Conservation (phyloP, 192 early-diverging fungal genomes). For the Backusella parvicylindrica region DNA sequence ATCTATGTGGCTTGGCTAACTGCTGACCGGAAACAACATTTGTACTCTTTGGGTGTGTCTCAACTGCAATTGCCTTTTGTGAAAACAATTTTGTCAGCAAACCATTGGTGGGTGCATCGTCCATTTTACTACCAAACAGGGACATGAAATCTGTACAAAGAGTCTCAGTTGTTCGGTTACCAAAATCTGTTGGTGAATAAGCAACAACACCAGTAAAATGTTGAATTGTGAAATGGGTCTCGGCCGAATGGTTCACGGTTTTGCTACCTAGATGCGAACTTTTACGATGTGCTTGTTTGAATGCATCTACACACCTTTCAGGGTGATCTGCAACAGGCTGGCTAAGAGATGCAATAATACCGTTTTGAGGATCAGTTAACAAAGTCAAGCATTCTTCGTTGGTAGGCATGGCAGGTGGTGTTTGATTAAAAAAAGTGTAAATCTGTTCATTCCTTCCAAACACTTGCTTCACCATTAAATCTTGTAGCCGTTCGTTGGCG, state of each 20-base stretch:
- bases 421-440: slow-evolving; percentile 53
- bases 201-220: slow-evolving; percentile 73
- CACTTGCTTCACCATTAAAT: slow-evolving; percentile 67
- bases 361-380: slow-evolving; percentile 60
- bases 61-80: slow-evolving; percentile 66
- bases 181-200: slow-evolving; percentile 62
- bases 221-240: slow-evolving; percentile 67
- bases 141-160: slow-evolving; percentile 84
- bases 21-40: slow-evolving; percentile 73
- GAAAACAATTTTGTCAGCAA: slow-evolving; percentile 75
- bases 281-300: slow-evolving; percentile 39
- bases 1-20: slow-evolving; percentile 60
- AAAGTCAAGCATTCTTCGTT: slow-evolving; percentile 67
- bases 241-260: slow-evolving; percentile 20
- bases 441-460: slow-evolving; percentile 63
- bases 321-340: slow-evolving; percentile 42
- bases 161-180: slow-evolving; percentile 71
- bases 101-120: slow-evolving; percentile 38
- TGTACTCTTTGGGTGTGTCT: slow-evolving; percentile 60
- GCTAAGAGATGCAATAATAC: slow-evolving; percentile 55
- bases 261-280: slow-evolving; percentile 37
- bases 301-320: slow-evolving; percentile 53
- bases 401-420: slow-evolving; percentile 49
- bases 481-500: slow-evolving; percentile 83
- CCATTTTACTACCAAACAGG: slow-evolving; percentile 66